Percentiles rank a stretch among this genome's conserved stretches.
Evolutionary conservation across 352 stramenopile genomes (phyloP).

Genomic region (Phytophthora vignae): DNA sequence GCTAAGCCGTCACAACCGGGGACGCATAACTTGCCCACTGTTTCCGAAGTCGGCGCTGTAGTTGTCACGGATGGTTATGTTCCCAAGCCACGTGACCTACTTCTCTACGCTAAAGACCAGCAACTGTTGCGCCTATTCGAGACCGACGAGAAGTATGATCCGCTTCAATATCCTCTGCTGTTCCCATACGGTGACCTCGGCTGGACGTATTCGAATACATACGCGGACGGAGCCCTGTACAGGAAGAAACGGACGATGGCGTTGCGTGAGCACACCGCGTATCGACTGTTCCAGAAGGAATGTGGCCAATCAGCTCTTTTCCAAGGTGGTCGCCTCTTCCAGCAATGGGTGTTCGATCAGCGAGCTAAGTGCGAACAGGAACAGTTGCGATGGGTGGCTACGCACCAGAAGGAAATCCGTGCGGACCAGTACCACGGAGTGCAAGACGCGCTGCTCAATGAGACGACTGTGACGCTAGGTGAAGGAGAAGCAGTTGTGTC

Average conservation of each 20-base stretch:
- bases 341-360: too few species aligned
- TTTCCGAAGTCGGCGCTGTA: slow-evolving; percentile 1
- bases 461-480: too few species aligned
- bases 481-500: too few species aligned
- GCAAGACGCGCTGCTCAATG: too few species aligned
- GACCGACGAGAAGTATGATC: slow-evolving; percentile 8
- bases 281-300: too few species aligned
- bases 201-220: slow-evolving; percentile 16
- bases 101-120: neutral
- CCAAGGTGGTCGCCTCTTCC: too few species aligned
- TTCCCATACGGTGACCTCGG: slow-evolving; percentile 7
- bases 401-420: too few species aligned
- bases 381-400: too few species aligned
- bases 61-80: slow-evolving; percentile 1
- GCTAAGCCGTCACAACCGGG: neutral
- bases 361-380: too few species aligned
- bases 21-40: slow-evolving; percentile 12
- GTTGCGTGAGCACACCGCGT: neutral
- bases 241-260: neutral
- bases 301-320: too few species aligned
- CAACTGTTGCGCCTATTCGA: slow-evolving; percentile 6
- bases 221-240: neutral
- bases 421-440: too few species aligned
- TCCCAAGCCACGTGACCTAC: neutral
- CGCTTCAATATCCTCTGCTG: slow-evolving; percentile 10